Evolutionary conservation across 2,329 filamentous ascomycete species (phyloP).

Genomic region (Ploettnerulaceae sp.): DNA sequence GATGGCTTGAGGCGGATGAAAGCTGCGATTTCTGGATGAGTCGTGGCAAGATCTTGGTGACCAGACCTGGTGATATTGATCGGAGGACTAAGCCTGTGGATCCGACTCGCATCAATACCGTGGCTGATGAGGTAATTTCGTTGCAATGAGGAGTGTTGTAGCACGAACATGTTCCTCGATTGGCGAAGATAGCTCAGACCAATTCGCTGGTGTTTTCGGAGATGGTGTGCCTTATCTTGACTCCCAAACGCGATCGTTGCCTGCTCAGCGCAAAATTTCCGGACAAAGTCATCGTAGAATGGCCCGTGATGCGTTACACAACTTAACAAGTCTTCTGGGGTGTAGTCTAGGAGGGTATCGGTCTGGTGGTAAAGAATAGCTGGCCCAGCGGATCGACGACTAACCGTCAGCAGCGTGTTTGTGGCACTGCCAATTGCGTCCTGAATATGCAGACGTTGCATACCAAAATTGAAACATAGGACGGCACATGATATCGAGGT

Average conservation of each 20-base stretch:
- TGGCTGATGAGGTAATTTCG: constrained; percentile 16
- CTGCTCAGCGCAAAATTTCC: constrained; percentile 10
- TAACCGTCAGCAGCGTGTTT: constrained; percentile 5
- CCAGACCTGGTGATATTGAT: constrained; percentile 6
- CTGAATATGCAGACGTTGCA: constrained; percentile 9
- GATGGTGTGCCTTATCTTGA: constrained; percentile 14
- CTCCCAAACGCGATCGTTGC: constrained; percentile 18
- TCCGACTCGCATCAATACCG: constrained; percentile 10
- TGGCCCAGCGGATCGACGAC: neutral
- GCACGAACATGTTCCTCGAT: constrained; percentile 13
- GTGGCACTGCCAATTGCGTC: constrained; percentile 13
- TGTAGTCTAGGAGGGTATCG: constrained; percentile 16
- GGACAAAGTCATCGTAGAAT: constrained; percentile 15
- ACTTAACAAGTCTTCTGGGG: constrained; percentile 12
- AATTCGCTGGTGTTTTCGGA: constrained; percentile 12
- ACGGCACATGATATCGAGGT: constrained; percentile 10
- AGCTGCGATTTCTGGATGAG: neutral
- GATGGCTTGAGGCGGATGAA: constrained; percentile 1
- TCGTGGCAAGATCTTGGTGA: neutral
- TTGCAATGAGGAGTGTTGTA: constrained; percentile 17
- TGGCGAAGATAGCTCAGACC: constrained; percentile 11
- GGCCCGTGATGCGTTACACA: constrained; percentile 19
- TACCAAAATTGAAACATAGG: constrained; percentile 15
- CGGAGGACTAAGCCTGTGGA: constrained; percentile 14
- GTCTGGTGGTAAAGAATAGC: constrained; percentile 19